Evolutionary conservation across 2,329 filamentous ascomycete genomes (phyloP).

Genomic region (Neobulgaria alba): DNA sequence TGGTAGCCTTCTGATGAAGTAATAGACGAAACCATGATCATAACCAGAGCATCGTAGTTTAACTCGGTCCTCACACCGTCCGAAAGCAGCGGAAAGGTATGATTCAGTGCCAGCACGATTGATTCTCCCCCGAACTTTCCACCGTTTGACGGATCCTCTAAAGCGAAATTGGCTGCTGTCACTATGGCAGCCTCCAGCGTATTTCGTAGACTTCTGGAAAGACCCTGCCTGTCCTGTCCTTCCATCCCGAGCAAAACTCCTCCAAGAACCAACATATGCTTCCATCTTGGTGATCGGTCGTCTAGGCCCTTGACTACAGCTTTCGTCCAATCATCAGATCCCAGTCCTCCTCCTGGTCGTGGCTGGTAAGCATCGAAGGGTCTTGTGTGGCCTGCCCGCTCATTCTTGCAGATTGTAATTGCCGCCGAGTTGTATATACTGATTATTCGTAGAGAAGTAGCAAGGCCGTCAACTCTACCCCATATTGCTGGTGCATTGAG

Average conservation of each 20-base stretch:
- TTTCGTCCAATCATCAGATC: slow-evolving; percentile 31
- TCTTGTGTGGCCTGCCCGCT: slow-evolving; percentile 18
- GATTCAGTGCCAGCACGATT: slow-evolving; percentile 54
- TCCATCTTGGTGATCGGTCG: slow-evolving; percentile 57
- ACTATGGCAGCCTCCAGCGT: slow-evolving; percentile 54
- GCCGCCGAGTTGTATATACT: slow-evolving; percentile 48
- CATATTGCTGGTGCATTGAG: slow-evolving; percentile 52
- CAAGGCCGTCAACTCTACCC: slow-evolving; percentile 41
- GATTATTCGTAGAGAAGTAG: slow-evolving; percentile 42
- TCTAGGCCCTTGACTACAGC: slow-evolving; percentile 33
- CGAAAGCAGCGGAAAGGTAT: slow-evolving; percentile 51
- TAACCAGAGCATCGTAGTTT: slow-evolving; percentile 50
- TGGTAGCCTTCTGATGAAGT: slow-evolving; percentile 54
- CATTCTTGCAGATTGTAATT: slow-evolving; percentile 29
- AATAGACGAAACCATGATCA: slow-evolving; percentile 47
- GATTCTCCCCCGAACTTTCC: slow-evolving; percentile 40
- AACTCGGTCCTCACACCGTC: slow-evolving; percentile 43
- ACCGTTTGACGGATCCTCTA: slow-evolving; percentile 41
- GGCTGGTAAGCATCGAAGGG: slow-evolving; percentile 29
- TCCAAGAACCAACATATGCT: slow-evolving; percentile 55
- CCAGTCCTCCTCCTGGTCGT: slow-evolving; percentile 42
- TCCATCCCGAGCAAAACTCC: slow-evolving; percentile 55
- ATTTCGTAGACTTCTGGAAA: slow-evolving; percentile 42
- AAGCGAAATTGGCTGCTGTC: slow-evolving; percentile 50
- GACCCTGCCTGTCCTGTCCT: slow-evolving; percentile 44